Conservation (phyloP, 2,329 filamentous ascomycete genomes). For the Graphilbum fragrans region DNA sequence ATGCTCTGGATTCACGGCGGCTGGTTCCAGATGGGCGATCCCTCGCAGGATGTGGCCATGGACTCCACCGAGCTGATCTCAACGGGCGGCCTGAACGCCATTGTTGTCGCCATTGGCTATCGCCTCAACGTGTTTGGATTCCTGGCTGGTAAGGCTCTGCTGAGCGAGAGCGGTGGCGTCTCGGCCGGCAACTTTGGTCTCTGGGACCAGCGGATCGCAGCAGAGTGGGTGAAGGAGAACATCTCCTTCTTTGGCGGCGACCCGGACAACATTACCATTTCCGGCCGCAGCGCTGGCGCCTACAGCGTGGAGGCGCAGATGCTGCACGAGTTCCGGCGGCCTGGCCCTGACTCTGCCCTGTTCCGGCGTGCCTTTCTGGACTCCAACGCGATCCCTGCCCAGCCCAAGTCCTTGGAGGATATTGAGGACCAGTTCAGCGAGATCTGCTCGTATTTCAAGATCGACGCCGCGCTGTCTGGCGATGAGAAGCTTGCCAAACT, state of each 20-base stretch:
- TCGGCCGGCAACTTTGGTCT: conserved; percentile 23
- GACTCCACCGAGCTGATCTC: conserved; percentile 13
- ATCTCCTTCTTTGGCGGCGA: conserved; percentile 34
- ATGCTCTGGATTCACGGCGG: too few relatives aligned
- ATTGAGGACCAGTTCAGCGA: too few relatives aligned
- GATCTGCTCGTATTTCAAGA: too few relatives aligned
- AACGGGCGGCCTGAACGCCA: conserved; percentile 12
- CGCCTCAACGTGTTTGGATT: conserved; percentile 11
- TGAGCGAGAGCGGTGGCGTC: conserved; percentile 19
- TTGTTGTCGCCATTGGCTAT: conserved; percentile 16
- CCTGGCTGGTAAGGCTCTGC: conserved; percentile 10
- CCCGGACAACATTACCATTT: conserved; percentile 28
- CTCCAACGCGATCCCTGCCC: conserved; percentile 1
- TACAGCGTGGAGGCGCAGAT: conserved; percentile 9
- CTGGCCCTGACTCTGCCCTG: not conserved
- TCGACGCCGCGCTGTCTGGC: too few relatives aligned
- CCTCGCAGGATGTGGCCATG: conserved; percentile 13
- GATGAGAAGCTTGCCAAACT: too few relatives aligned
- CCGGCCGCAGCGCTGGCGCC: conserved; percentile 29
- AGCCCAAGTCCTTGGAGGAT: too few relatives aligned
- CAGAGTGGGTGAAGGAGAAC: conserved; percentile 37
- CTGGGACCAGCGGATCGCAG: conserved; percentile 34
- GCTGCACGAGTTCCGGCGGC: not conserved
- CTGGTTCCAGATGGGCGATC: not conserved
- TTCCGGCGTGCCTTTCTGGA: not conserved